phyloP scores from a whole-genome alignment of 2,329 filamentous ascomycete genomes.

The Uncinocarpus reesii region DNA sequence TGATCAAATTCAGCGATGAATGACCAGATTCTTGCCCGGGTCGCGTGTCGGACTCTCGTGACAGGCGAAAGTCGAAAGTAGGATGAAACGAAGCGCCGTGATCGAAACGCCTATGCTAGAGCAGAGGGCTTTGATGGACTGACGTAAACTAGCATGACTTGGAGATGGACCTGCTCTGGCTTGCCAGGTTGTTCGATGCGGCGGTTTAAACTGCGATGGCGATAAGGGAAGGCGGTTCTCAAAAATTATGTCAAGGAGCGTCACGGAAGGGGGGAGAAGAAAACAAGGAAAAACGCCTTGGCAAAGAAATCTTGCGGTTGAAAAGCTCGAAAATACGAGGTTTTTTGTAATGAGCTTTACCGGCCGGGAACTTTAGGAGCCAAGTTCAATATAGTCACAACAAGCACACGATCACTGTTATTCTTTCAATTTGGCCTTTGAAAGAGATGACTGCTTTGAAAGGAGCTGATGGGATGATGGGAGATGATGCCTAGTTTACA shows the following conservation, averaged over 20 bases:
- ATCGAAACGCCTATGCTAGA: background rate
- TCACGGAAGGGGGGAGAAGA: background rate
- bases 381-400: background rate
- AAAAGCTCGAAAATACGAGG: background rate
- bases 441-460: too few species aligned
- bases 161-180: background rate
- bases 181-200: background rate
- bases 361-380: slow-evolving; percentile 5
- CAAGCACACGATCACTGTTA: background rate
- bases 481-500: too few species aligned
- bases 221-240: background rate
- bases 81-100: background rate
- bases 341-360: slow-evolving; percentile 2
- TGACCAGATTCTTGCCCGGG: slow-evolving; percentile 1
- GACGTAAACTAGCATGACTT: background rate
- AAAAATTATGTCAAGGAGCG: background rate
- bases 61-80: slow-evolving; percentile 4
- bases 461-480: too few species aligned
- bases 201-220: background rate
- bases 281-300: slow-evolving; percentile 11
- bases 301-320: background rate
- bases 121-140: background rate
- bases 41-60: slow-evolving; percentile 11
- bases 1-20: background rate
- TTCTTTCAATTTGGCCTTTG: too few species aligned